A percentile compares a stretch with the other conserved stretches of the same genome.
phyloP scores from a whole-genome alignment of 495 filamentous ascomycete genomes.

The Ramalina peruviana region DNA sequence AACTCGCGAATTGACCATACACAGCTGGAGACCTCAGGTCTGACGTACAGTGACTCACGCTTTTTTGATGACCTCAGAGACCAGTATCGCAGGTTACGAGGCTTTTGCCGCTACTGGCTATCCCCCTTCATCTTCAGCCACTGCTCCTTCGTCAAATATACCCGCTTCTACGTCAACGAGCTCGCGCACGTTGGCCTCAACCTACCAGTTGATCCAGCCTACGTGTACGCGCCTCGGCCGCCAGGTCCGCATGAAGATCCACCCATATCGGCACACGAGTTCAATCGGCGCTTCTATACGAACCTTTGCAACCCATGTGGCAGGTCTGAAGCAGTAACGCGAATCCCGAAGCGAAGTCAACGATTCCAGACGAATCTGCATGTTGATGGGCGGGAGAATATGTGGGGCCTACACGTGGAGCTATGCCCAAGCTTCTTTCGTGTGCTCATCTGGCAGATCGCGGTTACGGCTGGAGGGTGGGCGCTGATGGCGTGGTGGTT shows the following conservation, averaged over 20 bases:
- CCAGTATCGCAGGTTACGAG: constrained; percentile 2
- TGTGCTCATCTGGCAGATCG: constrained; percentile 4
- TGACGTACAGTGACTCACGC: neutral
- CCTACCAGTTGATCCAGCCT: neutral
- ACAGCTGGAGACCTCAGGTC: neutral
- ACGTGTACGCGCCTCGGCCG: constrained; percentile 4
- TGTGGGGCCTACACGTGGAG: constrained; percentile 7
- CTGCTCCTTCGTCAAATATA: constrained; percentile 7
- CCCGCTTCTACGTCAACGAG: constrained; percentile 8
- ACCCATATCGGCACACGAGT: constrained; percentile 16
- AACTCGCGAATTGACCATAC: neutral
- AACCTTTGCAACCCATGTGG: constrained; percentile 8
- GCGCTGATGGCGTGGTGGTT: constrained; percentile 3
- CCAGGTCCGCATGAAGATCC: constrained; percentile 10
- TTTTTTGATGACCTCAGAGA: constrained; percentile 3
- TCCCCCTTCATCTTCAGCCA: constrained; percentile 6
- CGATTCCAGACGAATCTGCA: constrained; percentile 5
- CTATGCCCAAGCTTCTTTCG: constrained; percentile 1
- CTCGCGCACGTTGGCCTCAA: neutral
- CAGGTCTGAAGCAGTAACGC: neutral
- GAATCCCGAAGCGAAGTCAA: constrained; percentile 4
- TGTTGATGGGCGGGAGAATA: constrained; percentile 5
- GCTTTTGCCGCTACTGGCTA: constrained; percentile 4
- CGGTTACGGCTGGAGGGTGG: constrained; percentile 1
- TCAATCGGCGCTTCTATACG: constrained; percentile 17